Conservation (phyloP, 2,329 filamentous ascomycete genomes). For the Lachnellula cervina region DNA sequence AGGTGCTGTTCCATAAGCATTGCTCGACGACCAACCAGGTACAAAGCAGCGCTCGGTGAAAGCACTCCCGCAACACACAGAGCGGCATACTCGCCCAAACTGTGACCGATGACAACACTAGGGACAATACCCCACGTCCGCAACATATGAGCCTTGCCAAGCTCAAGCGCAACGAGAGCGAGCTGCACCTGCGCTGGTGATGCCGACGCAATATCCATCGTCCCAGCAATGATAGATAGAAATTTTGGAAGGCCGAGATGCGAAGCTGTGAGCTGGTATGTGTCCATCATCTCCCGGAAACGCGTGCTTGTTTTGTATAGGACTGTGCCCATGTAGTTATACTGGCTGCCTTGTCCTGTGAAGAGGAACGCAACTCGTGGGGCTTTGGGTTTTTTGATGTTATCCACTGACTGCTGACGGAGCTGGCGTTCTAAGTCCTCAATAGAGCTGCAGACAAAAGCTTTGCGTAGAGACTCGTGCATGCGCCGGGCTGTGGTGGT, state of each 20-base stretch:
- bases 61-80: conserved; percentile 65
- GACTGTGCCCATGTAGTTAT: not conserved
- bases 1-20: conserved; percentile 60
- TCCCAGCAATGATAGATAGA: conserved; percentile 37
- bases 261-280: not conserved
- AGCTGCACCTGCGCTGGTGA: conserved; percentile 48
- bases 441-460: conserved; percentile 38
- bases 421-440: conserved; percentile 20
- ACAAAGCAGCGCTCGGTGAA: conserved; percentile 64
- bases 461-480: conserved; percentile 52
- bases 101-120: conserved; percentile 52
- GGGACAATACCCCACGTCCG: conserved; percentile 48
- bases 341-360: conserved; percentile 34
- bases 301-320: conserved; percentile 33
- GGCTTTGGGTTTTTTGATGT: conserved; percentile 16
- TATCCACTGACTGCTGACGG: not conserved
- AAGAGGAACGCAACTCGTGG: conserved; percentile 30
- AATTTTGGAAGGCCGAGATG: conserved; percentile 2
- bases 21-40: conserved; percentile 63
- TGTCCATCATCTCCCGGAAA: conserved; percentile 1
- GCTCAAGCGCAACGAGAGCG: conserved; percentile 47
- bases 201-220: conserved; percentile 33
- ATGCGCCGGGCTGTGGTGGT: conserved; percentile 41
- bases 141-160: conserved; percentile 50
- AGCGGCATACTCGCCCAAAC: conserved; percentile 66